A percentile compares a stretch with the other conserved stretches of the same genome.
phyloP scores from a whole-genome alignment of 1,284 basidiomycete species.

The Sanghuangporus weigelae region DNA sequence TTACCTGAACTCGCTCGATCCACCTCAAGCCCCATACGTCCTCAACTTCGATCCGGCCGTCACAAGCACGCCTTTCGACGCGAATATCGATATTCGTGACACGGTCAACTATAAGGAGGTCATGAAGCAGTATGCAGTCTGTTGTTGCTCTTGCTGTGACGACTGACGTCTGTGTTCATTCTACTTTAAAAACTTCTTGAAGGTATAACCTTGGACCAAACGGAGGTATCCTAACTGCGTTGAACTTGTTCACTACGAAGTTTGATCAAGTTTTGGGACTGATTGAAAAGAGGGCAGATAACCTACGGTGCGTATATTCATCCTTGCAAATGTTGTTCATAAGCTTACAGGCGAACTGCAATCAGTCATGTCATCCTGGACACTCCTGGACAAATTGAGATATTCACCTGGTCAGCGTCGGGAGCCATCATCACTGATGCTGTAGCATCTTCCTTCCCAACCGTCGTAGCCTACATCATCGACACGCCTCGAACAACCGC shows the following conservation, averaged over 20 bases:
- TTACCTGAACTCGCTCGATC: slow-evolving; percentile 63
- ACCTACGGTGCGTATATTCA: slow-evolving; percentile 70
- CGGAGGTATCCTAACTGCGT: slow-evolving; percentile 93
- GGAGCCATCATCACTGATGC: slow-evolving; percentile 98
- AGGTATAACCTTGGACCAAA: slow-evolving; percentile 98
- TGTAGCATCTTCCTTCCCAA: slow-evolving; percentile 89
- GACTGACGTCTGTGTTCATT: slow-evolving; percentile 19
- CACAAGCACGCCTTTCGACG: slow-evolving; percentile 82
- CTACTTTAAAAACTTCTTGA: slow-evolving; percentile 17
- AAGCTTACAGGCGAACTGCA: not conserved
- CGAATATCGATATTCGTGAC: slow-evolving; percentile 98
- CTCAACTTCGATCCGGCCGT: slow-evolving; percentile 98
- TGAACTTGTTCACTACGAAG: slow-evolving; percentile 99
- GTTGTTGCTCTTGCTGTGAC: slow-evolving; percentile 16
- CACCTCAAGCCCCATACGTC: slow-evolving; percentile 82
- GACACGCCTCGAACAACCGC: slow-evolving; percentile 95
- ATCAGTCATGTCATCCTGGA: slow-evolving; percentile 89
- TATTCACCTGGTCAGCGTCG: slow-evolving; percentile 99
- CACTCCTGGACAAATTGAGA: slow-evolving; percentile 99
- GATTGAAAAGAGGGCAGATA: slow-evolving; percentile 86
- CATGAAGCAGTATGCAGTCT: slow-evolving; percentile 91
- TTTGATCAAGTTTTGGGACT: slow-evolving; percentile 95
- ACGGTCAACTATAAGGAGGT: slow-evolving; percentile 97
- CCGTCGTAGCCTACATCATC: slow-evolving; percentile 95
- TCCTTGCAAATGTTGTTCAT: not conserved